A percentile compares a stretch with the other conserved stretches of the same genome.
Evolutionary conservation across 1,139 yeast species (phyloP).

Genomic region (Suhomyces maxii): DNA sequence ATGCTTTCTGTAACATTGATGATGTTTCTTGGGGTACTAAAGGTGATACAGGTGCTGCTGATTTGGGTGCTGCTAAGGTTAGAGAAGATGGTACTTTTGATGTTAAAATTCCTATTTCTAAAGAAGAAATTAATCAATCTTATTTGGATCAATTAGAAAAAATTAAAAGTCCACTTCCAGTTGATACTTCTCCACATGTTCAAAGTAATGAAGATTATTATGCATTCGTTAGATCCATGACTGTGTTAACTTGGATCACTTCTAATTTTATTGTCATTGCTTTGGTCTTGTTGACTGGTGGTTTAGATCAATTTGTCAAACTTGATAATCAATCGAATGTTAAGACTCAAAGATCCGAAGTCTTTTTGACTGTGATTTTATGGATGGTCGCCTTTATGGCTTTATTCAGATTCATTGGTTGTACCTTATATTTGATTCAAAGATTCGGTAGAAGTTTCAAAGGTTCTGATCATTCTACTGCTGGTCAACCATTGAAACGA

Average conservation of each 20-base stretch:
- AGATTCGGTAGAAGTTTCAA: conserved; percentile 23
- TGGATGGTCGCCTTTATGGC: conserved; percentile 87
- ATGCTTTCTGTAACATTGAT: conserved; percentile 52
- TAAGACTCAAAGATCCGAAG: conserved; percentile 30
- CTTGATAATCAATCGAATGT: conserved; percentile 10
- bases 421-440: conserved; percentile 55
- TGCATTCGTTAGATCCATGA: conserved; percentile 77
- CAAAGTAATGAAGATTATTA: conserved; percentile 63
- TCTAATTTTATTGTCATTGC: conserved; percentile 73
- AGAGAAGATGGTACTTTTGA: conserved; percentile 67
- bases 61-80: conserved; percentile 57
- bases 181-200: conserved; percentile 34
- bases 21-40: conserved; percentile 55
- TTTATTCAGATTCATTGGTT: conserved; percentile 68
- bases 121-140: conserved; percentile 60
- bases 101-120: conserved; percentile 66
- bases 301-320: conserved; percentile 43
- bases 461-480: conserved; percentile 10
- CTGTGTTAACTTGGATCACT: conserved; percentile 77
- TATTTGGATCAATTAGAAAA: conserved; percentile 64
- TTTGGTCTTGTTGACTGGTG: conserved; percentile 69
- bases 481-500: not conserved
- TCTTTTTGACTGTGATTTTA: conserved; percentile 69
- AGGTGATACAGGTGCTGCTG: conserved; percentile 47
- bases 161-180: conserved; percentile 45